A percentile compares a stretch with the other conserved stretches of the same genome.
Conservation (phyloP, 495 filamentous ascomycete genomes). For the Haplographium delicatum region DNA sequence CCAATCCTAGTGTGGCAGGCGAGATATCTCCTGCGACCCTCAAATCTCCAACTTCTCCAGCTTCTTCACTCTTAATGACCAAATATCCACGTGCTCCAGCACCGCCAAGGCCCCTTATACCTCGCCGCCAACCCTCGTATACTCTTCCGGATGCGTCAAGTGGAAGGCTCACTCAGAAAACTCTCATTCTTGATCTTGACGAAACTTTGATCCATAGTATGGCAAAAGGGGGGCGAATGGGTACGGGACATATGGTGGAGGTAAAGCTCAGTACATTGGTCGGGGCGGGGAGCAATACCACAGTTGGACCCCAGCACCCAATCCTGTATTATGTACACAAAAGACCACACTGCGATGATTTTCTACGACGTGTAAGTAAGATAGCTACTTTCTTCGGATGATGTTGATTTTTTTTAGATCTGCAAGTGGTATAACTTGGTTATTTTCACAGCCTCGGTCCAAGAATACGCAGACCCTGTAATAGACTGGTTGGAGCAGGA, state of each 20-base stretch:
- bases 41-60: constrained; percentile 88
- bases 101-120: constrained; percentile 85
- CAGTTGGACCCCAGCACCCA: constrained; percentile 81
- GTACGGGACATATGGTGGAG: constrained; percentile 97
- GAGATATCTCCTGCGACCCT: constrained; percentile 40
- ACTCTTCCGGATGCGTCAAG: constrained; percentile 39
- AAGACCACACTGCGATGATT: constrained; percentile 93
- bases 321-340: constrained; percentile 99
- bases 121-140: constrained; percentile 79
- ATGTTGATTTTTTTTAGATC: constrained; percentile 39
- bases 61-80: constrained; percentile 63
- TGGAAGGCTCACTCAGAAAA: constrained; percentile 64
- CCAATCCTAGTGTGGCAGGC: constrained; percentile 28
- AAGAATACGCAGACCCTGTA: constrained; percentile 97
- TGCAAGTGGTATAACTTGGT: constrained; percentile 99
- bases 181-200: constrained; percentile 90
- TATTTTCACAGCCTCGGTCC: constrained; percentile 92
- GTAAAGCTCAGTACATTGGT: constrained; percentile 74
- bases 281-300: constrained; percentile 56
- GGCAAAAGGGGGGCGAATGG: constrained; percentile 93
- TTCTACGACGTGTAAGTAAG: constrained; percentile 74
- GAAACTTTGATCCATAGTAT: constrained; percentile 97
- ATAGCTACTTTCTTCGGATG: constrained; percentile 2
- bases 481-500: constrained; percentile 99
- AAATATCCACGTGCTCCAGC: constrained; percentile 85